These are phyloP conservation scores for Arthrobotrys pseudoclavata DNA, from an alignment of 2,329 filamentous ascomycete species.

Conservation along the genomic window DNA sequence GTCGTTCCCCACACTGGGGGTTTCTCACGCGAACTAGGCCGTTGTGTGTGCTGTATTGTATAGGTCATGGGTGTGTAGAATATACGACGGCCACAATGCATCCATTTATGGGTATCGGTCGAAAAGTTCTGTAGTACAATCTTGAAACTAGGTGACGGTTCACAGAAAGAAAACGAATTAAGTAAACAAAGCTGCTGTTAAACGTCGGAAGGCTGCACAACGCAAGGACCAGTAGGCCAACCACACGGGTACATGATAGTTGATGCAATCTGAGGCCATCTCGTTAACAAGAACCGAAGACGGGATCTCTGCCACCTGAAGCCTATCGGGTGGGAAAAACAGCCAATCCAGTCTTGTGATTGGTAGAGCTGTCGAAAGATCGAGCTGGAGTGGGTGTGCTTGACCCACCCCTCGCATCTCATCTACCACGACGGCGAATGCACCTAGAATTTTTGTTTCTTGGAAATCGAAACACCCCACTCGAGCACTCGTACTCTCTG, in stretches of 20 bases:
- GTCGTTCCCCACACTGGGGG: constrained; percentile 23
- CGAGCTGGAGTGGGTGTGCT: constrained; percentile 43
- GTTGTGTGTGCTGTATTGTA: not conserved
- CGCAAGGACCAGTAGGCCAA: constrained; percentile 51
- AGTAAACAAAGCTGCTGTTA: constrained; percentile 14
- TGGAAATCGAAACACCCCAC: constrained; percentile 37
- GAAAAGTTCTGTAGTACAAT: constrained; percentile 57
- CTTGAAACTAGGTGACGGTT: constrained; percentile 53
- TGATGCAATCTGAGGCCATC: constrained; percentile 40
- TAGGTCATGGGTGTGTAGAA: not conserved
- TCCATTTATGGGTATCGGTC: constrained; percentile 12
- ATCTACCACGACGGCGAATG: constrained; percentile 52
- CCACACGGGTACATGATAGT: constrained; percentile 49
- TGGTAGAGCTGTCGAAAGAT: constrained; percentile 51
- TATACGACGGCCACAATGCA: constrained; percentile 5
- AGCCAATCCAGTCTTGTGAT: constrained; percentile 27
- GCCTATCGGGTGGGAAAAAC: constrained; percentile 8
- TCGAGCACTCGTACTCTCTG: not conserved
- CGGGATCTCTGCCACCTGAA: constrained; percentile 56
- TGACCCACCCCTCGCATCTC: constrained; percentile 52
- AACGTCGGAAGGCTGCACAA: constrained; percentile 42
- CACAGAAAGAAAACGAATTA: constrained; percentile 28
- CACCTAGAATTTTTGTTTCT: constrained; percentile 35
- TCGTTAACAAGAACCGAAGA: constrained; percentile 59
- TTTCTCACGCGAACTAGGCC: not conserved